Conservation (phyloP, 2,329 filamentous ascomycete species). For the Aspergillus quadrilineatus region DNA sequence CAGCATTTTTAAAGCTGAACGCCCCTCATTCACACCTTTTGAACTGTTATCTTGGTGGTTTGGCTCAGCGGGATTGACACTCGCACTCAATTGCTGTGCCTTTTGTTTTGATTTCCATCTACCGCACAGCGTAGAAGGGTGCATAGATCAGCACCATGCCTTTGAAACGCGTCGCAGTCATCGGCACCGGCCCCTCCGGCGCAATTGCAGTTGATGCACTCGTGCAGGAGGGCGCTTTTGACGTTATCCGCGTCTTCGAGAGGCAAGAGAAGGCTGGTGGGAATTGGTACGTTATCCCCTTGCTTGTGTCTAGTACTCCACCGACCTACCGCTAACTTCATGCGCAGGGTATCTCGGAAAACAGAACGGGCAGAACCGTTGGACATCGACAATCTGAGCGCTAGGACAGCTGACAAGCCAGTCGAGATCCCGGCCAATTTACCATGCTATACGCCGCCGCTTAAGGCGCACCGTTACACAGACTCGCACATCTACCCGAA, state of each 20-base stretch:
- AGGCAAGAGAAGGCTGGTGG: conserved; percentile 59
- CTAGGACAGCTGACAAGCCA: conserved; percentile 52
- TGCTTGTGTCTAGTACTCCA: too few species aligned
- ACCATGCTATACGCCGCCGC: conserved; percentile 48
- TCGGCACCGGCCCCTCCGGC: conserved; percentile 61
- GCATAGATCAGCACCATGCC: conserved; percentile 6
- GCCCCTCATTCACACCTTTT: neutral
- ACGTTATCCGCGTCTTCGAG: conserved; percentile 62
- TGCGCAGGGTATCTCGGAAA: conserved; percentile 32
- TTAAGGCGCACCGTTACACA: conserved; percentile 50
- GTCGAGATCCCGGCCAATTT: conserved; percentile 49
- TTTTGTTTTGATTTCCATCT: neutral
- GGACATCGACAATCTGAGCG: conserved; percentile 49
- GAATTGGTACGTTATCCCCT: conserved; percentile 53
- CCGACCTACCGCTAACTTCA: neutral
- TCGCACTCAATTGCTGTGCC: neutral
- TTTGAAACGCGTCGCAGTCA: conserved; percentile 54
- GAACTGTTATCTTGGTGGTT: neutral
- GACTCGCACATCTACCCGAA: conserved; percentile 63
- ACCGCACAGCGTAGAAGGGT: neutral
- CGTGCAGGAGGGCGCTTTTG: conserved; percentile 58
- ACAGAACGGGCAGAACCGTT: conserved; percentile 43
- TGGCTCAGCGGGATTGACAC: neutral
- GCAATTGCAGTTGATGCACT: conserved; percentile 62
- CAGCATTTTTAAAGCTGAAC: neutral